phyloP scores from a whole-genome alignment of 768 basidiomycete genomes.

The Fomitopsis pulvina region DNA sequence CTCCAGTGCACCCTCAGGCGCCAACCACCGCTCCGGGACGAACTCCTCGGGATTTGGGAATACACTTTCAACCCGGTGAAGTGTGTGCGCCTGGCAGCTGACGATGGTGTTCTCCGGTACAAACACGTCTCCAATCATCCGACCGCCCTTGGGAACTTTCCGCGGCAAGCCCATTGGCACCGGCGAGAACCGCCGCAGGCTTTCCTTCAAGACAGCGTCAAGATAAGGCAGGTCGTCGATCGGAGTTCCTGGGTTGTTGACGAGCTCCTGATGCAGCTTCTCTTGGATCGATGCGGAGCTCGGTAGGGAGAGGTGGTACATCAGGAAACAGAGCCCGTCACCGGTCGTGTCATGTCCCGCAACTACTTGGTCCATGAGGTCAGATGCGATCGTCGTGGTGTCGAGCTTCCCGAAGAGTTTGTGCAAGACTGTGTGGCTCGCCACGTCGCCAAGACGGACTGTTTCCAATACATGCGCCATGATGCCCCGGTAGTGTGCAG shows the following conservation, averaged over 20 bases:
- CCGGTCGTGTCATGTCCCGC: constrained; percentile 19
- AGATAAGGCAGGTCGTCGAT: constrained; percentile 91
- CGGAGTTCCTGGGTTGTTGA: constrained; percentile 67
- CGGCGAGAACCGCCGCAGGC: constrained; percentile 83
- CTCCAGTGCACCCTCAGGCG: constrained; percentile 65
- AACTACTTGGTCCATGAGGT: constrained; percentile 18
- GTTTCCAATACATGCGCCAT: constrained; percentile 10
- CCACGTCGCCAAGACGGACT: constrained; percentile 6
- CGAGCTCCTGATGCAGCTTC: constrained; percentile 15
- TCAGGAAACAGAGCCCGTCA: constrained; percentile 19
- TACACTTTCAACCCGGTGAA: constrained; percentile 58
- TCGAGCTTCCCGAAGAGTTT: constrained; percentile 9
- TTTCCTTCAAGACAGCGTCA: constrained; percentile 89
- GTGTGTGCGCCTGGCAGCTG: constrained; percentile 88
- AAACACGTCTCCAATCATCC: constrained; percentile 79
- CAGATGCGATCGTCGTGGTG: constrained; percentile 10
- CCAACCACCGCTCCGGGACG: constrained; percentile 89
- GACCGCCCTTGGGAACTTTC: constrained; percentile 79
- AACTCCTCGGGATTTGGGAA: constrained; percentile 86
- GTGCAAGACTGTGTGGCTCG: constrained; percentile 14
- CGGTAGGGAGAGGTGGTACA: constrained; percentile 18
- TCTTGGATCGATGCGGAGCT: constrained; percentile 8
- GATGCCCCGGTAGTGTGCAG: constrained; percentile 3
- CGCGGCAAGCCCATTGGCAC: constrained; percentile 95
- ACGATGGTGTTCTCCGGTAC: constrained; percentile 90